phyloP scores from a whole-genome alignment of 179 eudicot genomes.

The Camellia oleifera region DNA sequence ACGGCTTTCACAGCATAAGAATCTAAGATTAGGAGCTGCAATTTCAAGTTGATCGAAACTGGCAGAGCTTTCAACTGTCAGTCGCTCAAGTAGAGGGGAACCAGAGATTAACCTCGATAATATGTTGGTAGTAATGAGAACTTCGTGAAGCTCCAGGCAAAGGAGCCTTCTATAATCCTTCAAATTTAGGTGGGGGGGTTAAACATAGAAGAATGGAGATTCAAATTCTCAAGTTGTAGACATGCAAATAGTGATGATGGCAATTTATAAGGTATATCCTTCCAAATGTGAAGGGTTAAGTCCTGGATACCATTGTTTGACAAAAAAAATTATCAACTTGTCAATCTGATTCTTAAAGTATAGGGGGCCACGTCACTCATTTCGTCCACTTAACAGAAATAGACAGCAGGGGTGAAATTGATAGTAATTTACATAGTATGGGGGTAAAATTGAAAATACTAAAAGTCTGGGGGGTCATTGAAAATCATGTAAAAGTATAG shows the following conservation, averaged over 20 bases:
- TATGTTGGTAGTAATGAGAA: not conserved
- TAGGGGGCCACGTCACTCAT: too few relatives aligned
- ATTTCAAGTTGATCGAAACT: not conserved
- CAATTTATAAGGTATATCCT: not conserved
- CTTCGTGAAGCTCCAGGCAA: not conserved
- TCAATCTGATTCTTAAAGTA: too few relatives aligned
- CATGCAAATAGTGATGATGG: conserved; percentile 6
- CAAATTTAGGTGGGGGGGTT: not conserved
- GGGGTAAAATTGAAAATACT: too few relatives aligned
- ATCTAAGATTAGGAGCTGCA: not conserved
- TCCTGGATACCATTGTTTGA: not conserved
- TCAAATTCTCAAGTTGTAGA: not conserved
- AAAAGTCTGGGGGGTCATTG: too few relatives aligned
- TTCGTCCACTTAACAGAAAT: too few relatives aligned
- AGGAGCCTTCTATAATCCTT: not conserved
- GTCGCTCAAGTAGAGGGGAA: not conserved
- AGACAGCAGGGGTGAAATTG: too few relatives aligned
- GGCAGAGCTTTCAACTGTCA: not conserved
- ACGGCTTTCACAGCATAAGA: too few relatives aligned
- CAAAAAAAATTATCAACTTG: too few relatives aligned
- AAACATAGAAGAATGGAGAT: not conserved
- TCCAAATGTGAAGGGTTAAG: not conserved
- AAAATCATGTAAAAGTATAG: too few relatives aligned
- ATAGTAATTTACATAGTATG: too few relatives aligned
- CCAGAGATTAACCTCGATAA: too few relatives aligned